A percentile compares a stretch with the other conserved stretches of the same genome.
Evolutionary conservation across 495 filamentous ascomycete genomes (phyloP).

Genomic region (Penicillium flavigenum): DNA sequence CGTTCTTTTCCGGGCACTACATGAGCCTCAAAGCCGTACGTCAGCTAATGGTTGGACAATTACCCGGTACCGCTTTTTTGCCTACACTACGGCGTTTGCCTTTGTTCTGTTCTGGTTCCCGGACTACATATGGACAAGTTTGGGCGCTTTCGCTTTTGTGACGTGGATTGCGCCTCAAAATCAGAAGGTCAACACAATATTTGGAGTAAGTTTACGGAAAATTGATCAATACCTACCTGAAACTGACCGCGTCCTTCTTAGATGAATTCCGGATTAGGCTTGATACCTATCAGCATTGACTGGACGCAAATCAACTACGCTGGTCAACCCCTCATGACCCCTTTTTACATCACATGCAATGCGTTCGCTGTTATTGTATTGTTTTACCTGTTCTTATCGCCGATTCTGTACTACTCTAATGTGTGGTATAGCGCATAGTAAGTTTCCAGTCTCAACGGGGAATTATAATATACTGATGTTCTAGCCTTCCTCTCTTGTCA

Average conservation of each 20-base stretch:
- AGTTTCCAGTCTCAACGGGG: conserved; percentile 45
- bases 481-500: conserved; percentile 55
- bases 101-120: conserved; percentile 72
- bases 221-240: conserved; percentile 70
- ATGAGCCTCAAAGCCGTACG: conserved; percentile 41
- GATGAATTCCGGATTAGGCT: conserved; percentile 69
- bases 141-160: conserved; percentile 61
- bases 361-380: conserved; percentile 55
- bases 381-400: conserved; percentile 55
- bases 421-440: conserved; percentile 52
- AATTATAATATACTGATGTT: neutral
- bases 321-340: conserved; percentile 56
- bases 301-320: conserved; percentile 48
- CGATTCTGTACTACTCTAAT: conserved; percentile 53
- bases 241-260: conserved; percentile 58
- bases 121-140: conserved; percentile 68
- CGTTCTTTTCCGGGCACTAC: conserved; percentile 44
- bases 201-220: conserved; percentile 68
- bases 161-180: conserved; percentile 63
- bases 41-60: conserved; percentile 55
- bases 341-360: conserved; percentile 63
- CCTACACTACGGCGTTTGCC: conserved; percentile 41
- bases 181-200: conserved; percentile 60
- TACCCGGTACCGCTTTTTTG: conserved; percentile 57
- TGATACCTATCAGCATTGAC: conserved; percentile 80